Evolutionary conservation across 768 basidiomycete species (phyloP).

Genomic region (Naganishia randhawae): DNA sequence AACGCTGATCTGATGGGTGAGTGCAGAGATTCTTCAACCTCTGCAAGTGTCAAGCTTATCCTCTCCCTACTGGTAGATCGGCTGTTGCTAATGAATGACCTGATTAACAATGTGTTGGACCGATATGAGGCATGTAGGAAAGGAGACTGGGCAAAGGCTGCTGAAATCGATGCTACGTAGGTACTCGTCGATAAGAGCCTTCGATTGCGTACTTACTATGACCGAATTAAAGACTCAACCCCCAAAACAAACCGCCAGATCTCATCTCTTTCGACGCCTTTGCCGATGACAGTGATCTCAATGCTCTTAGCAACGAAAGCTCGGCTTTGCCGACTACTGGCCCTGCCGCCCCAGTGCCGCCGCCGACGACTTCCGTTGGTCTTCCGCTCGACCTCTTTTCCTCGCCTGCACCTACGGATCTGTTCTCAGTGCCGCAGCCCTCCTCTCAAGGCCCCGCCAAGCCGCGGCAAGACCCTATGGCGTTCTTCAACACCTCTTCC

Average conservation of each 20-base stretch:
- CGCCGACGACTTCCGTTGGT: constrained; percentile 39
- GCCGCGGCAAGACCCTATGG: constrained; percentile 46
- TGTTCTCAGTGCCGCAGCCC: constrained; percentile 19
- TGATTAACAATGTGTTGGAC: constrained; percentile 84
- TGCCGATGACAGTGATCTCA: constrained; percentile 48
- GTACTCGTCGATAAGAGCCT: constrained; percentile 26
- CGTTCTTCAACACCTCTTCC: constrained; percentile 43
- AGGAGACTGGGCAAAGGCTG: constrained; percentile 67
- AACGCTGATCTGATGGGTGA: constrained; percentile 84
- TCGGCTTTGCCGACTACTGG: constrained; percentile 21
- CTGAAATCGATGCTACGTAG: constrained; percentile 52
- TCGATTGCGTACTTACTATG: not conserved
- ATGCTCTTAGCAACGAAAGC: constrained; percentile 34
- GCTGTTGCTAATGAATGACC: constrained; percentile 92
- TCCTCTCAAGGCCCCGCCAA: constrained; percentile 17
- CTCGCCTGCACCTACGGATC: constrained; percentile 18
- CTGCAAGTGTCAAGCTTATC: constrained; percentile 8
- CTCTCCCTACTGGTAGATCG: constrained; percentile 59
- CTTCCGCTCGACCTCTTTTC: constrained; percentile 49
- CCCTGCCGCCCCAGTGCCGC: constrained; percentile 21
- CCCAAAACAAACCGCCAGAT: constrained; percentile 47
- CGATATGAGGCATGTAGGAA: constrained; percentile 91
- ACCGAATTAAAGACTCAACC: constrained; percentile 38
- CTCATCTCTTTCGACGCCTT: constrained; percentile 52
- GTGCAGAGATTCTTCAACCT: constrained; percentile 35